Percentiles rank a stretch among this genome's conserved stretches.
Conservation (phyloP, 2,329 filamentous ascomycete species). For the Zymoseptoria crescenta region DNA sequence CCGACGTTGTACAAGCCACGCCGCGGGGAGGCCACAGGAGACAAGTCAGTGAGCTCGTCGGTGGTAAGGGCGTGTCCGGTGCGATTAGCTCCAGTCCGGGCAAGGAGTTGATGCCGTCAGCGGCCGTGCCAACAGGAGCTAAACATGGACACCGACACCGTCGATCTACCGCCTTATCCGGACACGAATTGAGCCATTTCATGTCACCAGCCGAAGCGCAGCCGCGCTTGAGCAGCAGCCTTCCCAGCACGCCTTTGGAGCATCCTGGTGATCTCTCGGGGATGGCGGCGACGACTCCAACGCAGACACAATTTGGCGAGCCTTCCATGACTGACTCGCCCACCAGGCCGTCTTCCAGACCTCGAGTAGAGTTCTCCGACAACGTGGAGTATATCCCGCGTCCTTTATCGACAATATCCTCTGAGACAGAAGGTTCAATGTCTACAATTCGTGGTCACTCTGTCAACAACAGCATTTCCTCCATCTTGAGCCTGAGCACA, state of each 20-base stretch:
- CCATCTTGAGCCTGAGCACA: conserved; percentile 56
- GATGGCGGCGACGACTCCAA: not conserved
- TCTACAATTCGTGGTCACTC: conserved; percentile 64
- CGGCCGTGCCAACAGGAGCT: conserved; percentile 41
- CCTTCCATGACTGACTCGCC: conserved; percentile 21
- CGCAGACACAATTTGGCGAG: not conserved
- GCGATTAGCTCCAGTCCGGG: conserved; percentile 63
- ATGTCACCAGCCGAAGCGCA: conserved; percentile 42
- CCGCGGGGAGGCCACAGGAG: conserved; percentile 60
- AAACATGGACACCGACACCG: conserved; percentile 58
- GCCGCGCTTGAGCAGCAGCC: conserved; percentile 24
- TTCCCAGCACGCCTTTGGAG: conserved; percentile 30
- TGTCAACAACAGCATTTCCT: conserved; percentile 71
- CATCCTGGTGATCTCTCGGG: conserved; percentile 3
- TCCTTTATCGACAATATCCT: conserved; percentile 75
- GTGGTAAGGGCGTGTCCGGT: conserved; percentile 55
- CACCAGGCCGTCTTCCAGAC: conserved; percentile 42
- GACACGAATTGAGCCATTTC: conserved; percentile 67
- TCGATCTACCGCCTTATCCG: conserved; percentile 73
- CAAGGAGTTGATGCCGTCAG: conserved; percentile 38
- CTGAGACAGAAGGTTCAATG: conserved; percentile 70
- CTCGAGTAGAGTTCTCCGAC: conserved; percentile 75
- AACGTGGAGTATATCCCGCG: conserved; percentile 75
- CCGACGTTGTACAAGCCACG: conserved; percentile 32
- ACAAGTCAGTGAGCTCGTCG: conserved; percentile 80